A percentile compares a stretch with the other conserved stretches of the same genome.
Evolutionary conservation across 129 eudicot genomes (phyloP).

Genomic region (Centaurea solstitialis): DNA sequence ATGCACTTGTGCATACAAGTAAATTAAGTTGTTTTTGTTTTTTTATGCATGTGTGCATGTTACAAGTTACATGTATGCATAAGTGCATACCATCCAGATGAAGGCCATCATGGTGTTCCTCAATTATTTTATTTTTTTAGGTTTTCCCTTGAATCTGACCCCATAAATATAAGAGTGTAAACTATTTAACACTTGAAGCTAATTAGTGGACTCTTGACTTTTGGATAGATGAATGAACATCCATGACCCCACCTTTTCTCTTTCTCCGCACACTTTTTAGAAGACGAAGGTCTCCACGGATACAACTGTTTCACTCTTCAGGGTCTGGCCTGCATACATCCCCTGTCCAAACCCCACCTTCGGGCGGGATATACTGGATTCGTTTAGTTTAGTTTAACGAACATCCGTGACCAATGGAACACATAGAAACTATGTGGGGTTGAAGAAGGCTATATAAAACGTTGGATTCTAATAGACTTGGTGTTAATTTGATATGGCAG

Average conservation of each 20-base stretch:
- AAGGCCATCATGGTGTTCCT: too few relatives aligned
- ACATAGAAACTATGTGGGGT: not conserved
- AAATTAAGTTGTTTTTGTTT: too few relatives aligned
- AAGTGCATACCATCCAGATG: too few relatives aligned
- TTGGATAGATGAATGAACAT: too few relatives aligned
- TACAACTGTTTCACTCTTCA: not conserved
- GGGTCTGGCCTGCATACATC: not conserved
- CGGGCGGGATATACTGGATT: not conserved
- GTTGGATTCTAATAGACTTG: not conserved
- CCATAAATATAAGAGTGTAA: not conserved
- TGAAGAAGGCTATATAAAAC: not conserved
- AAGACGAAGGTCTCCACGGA: not conserved
- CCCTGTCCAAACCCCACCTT: not conserved
- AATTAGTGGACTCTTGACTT: not conserved
- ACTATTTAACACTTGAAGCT: not conserved
- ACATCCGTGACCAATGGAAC: not conserved
- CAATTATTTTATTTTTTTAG: too few relatives aligned
- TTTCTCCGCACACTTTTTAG: not conserved
- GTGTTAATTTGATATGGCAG: constrained; percentile 36
- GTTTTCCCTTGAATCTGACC: too few relatives aligned
- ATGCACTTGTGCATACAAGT: too few relatives aligned
- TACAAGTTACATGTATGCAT: too few relatives aligned
- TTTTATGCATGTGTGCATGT: too few relatives aligned
- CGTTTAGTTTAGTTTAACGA: not conserved
- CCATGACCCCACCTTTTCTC: not conserved